Conservation (phyloP, 169 alveolate genomes). For the Cystoisospora suis region DNA sequence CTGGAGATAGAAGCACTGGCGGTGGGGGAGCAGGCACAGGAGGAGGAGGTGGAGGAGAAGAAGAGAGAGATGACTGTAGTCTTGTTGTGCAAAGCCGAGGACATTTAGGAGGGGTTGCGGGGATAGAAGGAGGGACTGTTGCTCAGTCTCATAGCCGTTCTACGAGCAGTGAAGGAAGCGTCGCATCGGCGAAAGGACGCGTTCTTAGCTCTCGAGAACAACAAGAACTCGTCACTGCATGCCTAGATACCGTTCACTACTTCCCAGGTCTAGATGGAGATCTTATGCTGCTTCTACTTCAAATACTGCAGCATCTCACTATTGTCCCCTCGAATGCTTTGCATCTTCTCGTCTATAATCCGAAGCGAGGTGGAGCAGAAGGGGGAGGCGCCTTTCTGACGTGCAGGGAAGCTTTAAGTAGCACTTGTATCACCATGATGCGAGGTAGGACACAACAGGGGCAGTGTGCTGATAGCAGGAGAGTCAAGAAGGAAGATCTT, state of each 20-base stretch:
- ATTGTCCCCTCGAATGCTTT: constrained; percentile 43
- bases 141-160: too few species aligned
- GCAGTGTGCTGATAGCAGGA: constrained; percentile 23
- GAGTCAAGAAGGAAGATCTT: constrained; percentile 15
- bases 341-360: constrained; percentile 45
- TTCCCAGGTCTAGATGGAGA: constrained; percentile 61
- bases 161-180: too few species aligned
- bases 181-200: too few species aligned
- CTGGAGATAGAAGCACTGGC: neutral
- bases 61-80: neutral
- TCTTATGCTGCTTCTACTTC: constrained; percentile 35
- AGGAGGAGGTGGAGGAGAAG: neutral
- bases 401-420: too few species aligned
- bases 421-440: too few species aligned
- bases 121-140: too few species aligned
- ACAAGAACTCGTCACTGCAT: constrained; percentile 32
- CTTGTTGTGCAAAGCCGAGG: too few species aligned
- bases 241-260: constrained; percentile 31
- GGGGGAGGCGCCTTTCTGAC: constrained; percentile 43
- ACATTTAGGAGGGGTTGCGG: too few species aligned
- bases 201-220: constrained; percentile 44
- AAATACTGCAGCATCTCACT: constrained; percentile 59
- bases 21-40: neutral
- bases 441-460: neutral
- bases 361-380: constrained; percentile 22